Evolutionary conservation across 2,329 filamentous ascomycete species (phyloP).

Genomic region (Thielaviopsis cerberus): DNA sequence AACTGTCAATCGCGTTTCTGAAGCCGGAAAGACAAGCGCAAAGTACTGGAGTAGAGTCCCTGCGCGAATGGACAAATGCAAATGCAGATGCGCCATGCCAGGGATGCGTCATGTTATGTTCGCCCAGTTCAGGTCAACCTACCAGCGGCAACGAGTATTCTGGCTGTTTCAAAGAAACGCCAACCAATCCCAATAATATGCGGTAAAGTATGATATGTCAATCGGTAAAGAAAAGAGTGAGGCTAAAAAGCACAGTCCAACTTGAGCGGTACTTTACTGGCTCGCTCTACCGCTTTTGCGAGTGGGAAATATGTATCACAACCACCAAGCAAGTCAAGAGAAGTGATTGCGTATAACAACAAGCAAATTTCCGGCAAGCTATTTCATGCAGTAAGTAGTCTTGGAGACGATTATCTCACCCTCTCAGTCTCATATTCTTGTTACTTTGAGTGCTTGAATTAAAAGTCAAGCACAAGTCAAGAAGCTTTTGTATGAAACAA

Average conservation of each 20-base stretch:
- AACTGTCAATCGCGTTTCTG: background rate
- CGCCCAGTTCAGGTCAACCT: background rate
- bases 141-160: background rate
- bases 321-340: no score
- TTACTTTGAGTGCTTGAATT: no score
- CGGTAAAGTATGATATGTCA: background rate
- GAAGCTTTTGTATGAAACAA: no score
- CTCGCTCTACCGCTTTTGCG: no score
- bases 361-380: no score
- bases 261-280: background rate
- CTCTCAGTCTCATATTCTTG: no score
- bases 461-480: no score
- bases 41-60: no score
- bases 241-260: background rate
- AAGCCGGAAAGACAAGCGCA: background rate
- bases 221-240: background rate
- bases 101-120: background rate
- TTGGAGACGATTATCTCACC: no score
- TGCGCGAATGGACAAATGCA: background rate
- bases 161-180: background rate
- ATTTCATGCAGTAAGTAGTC: no score
- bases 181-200: background rate
- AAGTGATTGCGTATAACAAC: no score
- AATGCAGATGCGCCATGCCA: background rate
- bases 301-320: no score